Evolutionary conservation across 768 basidiomycete species (phyloP), one percentile per base, ranked within the genome.

Genomic region (Dacryopinax primogenitus): DNA sequence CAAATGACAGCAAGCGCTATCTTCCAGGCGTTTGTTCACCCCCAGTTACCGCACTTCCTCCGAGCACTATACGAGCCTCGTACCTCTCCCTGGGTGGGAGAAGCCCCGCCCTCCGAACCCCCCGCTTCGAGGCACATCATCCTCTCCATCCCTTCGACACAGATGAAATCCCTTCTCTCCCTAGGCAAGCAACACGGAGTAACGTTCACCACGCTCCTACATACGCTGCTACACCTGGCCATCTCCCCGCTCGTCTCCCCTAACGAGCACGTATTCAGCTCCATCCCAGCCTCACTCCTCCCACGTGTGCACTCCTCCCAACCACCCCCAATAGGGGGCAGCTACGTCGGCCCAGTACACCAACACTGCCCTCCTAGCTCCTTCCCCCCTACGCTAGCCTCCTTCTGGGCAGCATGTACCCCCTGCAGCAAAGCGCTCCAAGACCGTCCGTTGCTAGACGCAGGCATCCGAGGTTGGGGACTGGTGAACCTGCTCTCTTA

Each of bases 241-340:
- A 9, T 58, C 7, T 58, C 51, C 51, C 51, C 51, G 51, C 51
- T 58, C 30, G 51, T 58, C 12, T 7, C 26, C 51, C 13, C 51
- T 2, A 9, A 58, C 23, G 26, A 58, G 51, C 51, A 58, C 51
- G 3, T 58, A 3, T 58, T 28, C 51, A 58, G 26, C 51, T 28
- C 13, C 30, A 30, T 58, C 51, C 51, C 51, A 23, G 51, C 51
- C 30, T 58, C 51, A 3, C 51, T 58, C 51, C 51, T 58, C 51
- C 51, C 51, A 13, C 51, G 26, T 6, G 15, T 58, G 26, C 32
- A 28, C 30, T 30, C 51, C 51, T 58, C 51, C 51, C 13, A 30
- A 30, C 23, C 23, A 23, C 26, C 51, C 13, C 51, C 51, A 18
- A 18, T 58, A 6, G 51, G 51, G 4, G 51, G 51, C 26, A 28